phyloP scores from a whole-genome alignment of 2,329 filamentous ascomycete species.

The Sclerotinia minor region DNA sequence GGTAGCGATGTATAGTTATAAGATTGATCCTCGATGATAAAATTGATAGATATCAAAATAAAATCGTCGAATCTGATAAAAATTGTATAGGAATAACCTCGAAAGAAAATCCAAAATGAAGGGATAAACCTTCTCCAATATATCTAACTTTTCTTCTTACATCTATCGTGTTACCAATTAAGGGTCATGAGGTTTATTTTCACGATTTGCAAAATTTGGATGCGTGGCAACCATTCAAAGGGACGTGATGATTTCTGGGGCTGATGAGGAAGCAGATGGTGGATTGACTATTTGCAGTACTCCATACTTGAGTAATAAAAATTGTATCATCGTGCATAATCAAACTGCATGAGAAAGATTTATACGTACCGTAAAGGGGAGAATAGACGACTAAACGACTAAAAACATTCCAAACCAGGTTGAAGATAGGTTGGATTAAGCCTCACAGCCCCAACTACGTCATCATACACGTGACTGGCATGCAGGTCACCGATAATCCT shows the following conservation, averaged over 20 bases:
- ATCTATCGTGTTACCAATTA: conserved; percentile 5
- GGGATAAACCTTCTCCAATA: conserved; percentile 1
- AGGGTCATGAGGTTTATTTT: conserved; percentile 12
- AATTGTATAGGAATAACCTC: neutral
- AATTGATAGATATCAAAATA: neutral
- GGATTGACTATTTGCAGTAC: neutral
- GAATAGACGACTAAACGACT: no score
- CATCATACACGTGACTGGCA: neutral
- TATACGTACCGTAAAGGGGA: neutral
- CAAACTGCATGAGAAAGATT: neutral
- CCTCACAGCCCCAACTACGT: conserved; percentile 15
- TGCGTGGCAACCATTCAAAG: conserved; percentile 13
- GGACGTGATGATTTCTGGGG: neutral
- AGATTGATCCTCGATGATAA: neutral
- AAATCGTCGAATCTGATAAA: neutral
- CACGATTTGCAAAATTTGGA: neutral
- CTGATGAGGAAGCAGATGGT: neutral
- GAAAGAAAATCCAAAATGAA: neutral
- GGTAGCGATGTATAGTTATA: neutral
- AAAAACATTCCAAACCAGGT: neutral
- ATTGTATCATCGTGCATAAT: conserved; percentile 14
- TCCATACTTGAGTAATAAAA: no score
- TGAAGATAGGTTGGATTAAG: neutral
- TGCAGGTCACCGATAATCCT: neutral
- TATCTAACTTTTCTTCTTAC: neutral